Base-by-base conservation (phyloP, 208 protist species). In the Crithidia fasciculata region DNA sequence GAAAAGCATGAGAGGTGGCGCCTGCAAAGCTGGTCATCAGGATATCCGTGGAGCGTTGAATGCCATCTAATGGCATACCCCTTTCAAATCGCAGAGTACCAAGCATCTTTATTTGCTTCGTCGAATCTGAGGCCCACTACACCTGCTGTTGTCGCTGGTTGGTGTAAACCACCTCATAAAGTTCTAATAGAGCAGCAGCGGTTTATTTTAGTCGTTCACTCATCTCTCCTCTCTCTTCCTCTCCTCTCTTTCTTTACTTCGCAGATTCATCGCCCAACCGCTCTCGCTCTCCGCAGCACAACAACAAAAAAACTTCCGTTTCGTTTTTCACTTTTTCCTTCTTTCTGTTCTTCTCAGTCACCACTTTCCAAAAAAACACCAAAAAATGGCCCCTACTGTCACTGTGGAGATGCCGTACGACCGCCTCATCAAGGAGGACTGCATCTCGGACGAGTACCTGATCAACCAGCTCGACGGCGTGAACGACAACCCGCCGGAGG, bases 401-500 rank as follows among this genome's bases (percentile, higher is more conserved):
- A 78, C 85, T 16, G 61, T 94, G 0, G 80, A 88, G 59, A 66
- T 94, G 15, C 89, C 89, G 50, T 76, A 81, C 45, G 65, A 78
- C 2, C 82, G 83, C 55, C 72, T 94, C 56, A 68, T 63, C 16
- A 76, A 62, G 45, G 83, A 86, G 37, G 61, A 81, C 19, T 94
- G 78, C 69, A 72, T 69, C 13, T 55, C 82, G 0, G 89, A 94
- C 61, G 81, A 78, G 5, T 90, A 85, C 56, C 82, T 94, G 18
- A 68, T 92, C 39, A 94, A 94, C 75, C 84, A 87, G 39, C 39
- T 94, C 58, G 53, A 85, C 36, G 84, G 85, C 67, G 68, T 94
- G 43, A 86, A 92, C 58, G 89, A 94, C 77, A 80, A 78, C 60
- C 89, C 89, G 36, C 59, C 44, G 53, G 86, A 94, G 84, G 87